Base-by-base conservation (phyloP, 1,284 basidiomycete species). In the Ustilago bromivora region DNA sequence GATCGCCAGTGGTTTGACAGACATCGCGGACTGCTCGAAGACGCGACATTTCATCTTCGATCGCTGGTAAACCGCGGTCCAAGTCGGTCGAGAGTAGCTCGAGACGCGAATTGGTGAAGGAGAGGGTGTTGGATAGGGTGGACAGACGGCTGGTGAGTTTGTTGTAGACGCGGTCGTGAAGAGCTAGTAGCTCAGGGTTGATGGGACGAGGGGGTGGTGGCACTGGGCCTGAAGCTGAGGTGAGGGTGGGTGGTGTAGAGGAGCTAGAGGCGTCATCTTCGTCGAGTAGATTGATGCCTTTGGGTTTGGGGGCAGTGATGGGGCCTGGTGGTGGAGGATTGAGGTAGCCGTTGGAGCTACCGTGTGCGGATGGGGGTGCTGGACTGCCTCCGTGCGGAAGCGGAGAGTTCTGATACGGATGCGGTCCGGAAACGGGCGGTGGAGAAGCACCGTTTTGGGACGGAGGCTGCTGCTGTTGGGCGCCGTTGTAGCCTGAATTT, bases 1-100 rank as follows among this genome's bases (percentile, higher is more conserved):
- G 90, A 35, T 88, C 89, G 40, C 92, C 90, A 15, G 95, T 95
- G 53, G 89, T 90, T 68, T 88, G 89, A 87, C 97, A 99, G 10
- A 99, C 95, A 80, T 94, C 93, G 66, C 92, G 90, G n/a, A 99
- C 97, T 28, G 95, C 96, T 86, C 93, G 92, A 32, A 99, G 89
- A n/a, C 97, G 90, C 5, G 92, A 93, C 91, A 94, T 95, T 88
- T 99, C 97, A 87, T 99, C 97, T 56, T 91, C 89, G 71, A 99
- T 93, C 5, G 96, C 96, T 17, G 95, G 95, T 84, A 92, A 92
- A 3, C 96, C 97, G 55, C 92, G 90, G 54, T 93, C 90, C 68
- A 99, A 90, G 88, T 98, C 95, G 52, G 90, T 87, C 79, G 93
- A 92, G 69, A 96, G 90, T 47, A 92, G 90, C 54, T 91, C 90